phyloP scores from a whole-genome alignment of 2,329 filamentous ascomycete species.

The Emydomyces testavorans region DNA sequence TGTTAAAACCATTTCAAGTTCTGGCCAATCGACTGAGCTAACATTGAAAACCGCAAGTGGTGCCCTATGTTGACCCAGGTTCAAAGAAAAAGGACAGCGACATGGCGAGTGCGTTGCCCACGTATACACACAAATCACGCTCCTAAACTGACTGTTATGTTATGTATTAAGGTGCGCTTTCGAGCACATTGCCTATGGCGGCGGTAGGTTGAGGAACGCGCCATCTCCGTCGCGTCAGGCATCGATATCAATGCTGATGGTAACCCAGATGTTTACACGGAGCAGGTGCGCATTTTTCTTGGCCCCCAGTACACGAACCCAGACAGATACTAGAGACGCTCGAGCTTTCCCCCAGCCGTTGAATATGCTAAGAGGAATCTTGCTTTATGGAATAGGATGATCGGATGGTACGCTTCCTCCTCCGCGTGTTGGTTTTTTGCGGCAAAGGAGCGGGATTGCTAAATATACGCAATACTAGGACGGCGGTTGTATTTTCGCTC shows the following conservation, averaged over 20 bases:
- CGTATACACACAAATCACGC: constrained; percentile 3
- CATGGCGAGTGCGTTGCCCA: constrained; percentile 51
- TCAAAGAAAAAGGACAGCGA: constrained; percentile 54
- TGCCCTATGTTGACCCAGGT: constrained; percentile 72
- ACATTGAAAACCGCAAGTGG: constrained; percentile 48
- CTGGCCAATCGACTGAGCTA: constrained; percentile 14
- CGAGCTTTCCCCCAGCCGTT: no score
- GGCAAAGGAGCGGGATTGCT: no score
- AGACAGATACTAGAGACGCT: background rate
- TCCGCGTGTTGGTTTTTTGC: background rate
- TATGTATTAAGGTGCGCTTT: constrained; percentile 45
- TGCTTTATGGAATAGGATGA: constrained; percentile 39
- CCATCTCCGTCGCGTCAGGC: background rate
- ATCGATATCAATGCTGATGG: constrained; percentile 7
- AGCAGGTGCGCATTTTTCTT: constrained; percentile 53
- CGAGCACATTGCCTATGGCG: constrained; percentile 83
- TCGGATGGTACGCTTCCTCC: constrained; percentile 45
- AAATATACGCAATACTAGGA: no score
- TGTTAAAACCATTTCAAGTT: no score
- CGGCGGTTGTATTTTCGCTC: constrained; percentile 38
- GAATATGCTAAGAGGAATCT: no score
- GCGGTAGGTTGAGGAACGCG: constrained; percentile 45
- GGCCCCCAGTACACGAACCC: background rate
- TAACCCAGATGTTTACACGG: constrained; percentile 66
- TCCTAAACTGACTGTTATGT: background rate